Evolutionary conservation across 192 early-diverging fungal genomes (phyloP), one percentile per base, ranked within the genome.

Genomic region (Coemansia sp.): DNA sequence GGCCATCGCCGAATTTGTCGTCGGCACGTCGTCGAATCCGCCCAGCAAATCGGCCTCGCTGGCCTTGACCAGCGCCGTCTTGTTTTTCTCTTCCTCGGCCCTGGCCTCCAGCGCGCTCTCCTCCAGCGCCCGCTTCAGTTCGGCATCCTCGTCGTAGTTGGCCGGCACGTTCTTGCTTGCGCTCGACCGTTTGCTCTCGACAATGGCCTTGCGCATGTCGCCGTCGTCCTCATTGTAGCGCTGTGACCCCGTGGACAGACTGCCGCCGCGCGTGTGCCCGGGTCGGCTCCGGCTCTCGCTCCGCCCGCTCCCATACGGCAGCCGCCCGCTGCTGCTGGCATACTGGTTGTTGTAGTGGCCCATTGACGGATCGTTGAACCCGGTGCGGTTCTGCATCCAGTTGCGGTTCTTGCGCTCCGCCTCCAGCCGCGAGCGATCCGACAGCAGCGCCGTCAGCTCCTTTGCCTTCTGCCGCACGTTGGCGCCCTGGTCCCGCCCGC

Each of bases 401-500:
- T 74, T 62, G 15, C 46, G 7, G 29, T 80, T 82, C 27, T 70
- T 75, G 39, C 95, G 85, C 58, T 85, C 87, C 59, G 90, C 85
- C 38, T 83, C 83, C 26, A 98, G 70, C 14, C 84, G 75, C 5
- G 82, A 55, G 1, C 92, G 93, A 54, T 98, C 92, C 2, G 81
- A 68, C 26, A 98, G 64, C 25, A 96, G 70, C 8, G 79, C 64
- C 3, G 91, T 90, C 48, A 98, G 83, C 55, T 93, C 93, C 60
- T 94, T 96, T 43, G 88, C 86, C 76, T 91, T 92, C 71, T 93
- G 84, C 23, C 95, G 90, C 3, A 98, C 95, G 68, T 95, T 93
- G 2, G 79, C 79, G 6, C 96, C 96, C 74, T 91, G 89, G 67
- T 98, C 96, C 55, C 81, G 83, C 29, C 91, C 91, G 41, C 85